These are phyloP conservation scores for Lignosus rhinocerotis DNA, from an alignment of 1,284 basidiomycete genomes.

Conservation along the genomic window DNA sequence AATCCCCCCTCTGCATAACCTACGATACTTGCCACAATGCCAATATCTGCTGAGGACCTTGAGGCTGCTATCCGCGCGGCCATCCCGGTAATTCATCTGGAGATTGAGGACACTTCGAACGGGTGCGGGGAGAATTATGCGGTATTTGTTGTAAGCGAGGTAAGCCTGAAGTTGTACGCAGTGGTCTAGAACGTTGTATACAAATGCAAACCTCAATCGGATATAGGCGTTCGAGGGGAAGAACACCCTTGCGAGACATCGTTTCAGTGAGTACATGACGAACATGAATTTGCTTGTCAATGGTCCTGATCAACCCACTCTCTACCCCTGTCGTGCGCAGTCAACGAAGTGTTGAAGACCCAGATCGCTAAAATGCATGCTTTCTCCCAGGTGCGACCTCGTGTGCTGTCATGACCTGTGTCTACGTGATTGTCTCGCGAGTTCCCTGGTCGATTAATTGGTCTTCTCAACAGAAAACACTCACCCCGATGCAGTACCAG, in stretches of 20 bases:
- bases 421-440: neutral
- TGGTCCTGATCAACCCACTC: conserved; percentile 8
- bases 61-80: conserved; percentile 60
- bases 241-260: conserved; percentile 69
- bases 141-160: conserved; percentile 74
- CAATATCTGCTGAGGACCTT: conserved; percentile 53
- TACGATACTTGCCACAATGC: conserved; percentile 45
- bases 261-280: conserved; percentile 48
- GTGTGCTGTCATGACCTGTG: neutral
- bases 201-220: neutral
- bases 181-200: neutral
- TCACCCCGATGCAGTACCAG: conserved; percentile 72
- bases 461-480: conserved; percentile 57
- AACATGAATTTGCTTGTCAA: neutral
- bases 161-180: conserved; percentile 31
- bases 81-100: conserved; percentile 62
- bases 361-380: conserved; percentile 81
- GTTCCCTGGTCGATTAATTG: neutral
- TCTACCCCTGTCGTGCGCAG: conserved; percentile 36
- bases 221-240: conserved; percentile 73
- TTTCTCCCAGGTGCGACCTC: conserved; percentile 72
- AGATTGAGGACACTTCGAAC: conserved; percentile 73
- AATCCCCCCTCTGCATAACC: neutral
- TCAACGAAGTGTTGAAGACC: conserved; percentile 72
- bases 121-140: conserved; percentile 79